Evolutionary conservation across 2,329 filamentous ascomycete genomes (phyloP), one percentile per base, ranked within the genome.

Genomic region (Verticillium isaacii): DNA sequence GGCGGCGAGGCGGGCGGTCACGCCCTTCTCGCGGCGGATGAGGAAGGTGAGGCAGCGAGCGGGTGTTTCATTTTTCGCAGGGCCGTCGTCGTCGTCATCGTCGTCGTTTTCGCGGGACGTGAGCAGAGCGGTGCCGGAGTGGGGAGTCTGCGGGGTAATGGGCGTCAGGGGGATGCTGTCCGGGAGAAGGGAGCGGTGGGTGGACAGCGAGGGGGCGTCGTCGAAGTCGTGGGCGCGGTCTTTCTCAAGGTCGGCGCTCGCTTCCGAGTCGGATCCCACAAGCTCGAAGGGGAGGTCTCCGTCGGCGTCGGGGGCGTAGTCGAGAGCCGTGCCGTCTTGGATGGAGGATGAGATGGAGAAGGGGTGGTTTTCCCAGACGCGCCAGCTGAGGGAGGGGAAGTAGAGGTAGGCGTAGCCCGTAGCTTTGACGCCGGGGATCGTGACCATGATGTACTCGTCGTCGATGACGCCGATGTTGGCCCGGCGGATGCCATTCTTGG

Each of bases 391-490:
- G 1, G 61, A 61, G 1, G 61, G 63, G 5, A 64, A 64, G 36
- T 60, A 56, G 6, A 68, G 64, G 15, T 65, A 66, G 2, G 66
- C 57, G 1, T 67, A 64, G 1, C 65, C 66, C 0, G 58, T 39
- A 5, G 57, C 50, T 3, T 65, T 50, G 29, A 65, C 60, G 4
- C 62, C 63, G 17, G 60, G 52, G 8, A 64, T 41, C 32, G 59
- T 57, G 50, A 64, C 54, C 5, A 59, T 57, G 17, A 63, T 5
- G 39, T 64, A 63, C 14, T 64, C 59, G 5, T 58, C 63, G 9
- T 65, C 62, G 7, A 68, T 58, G 11, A 25, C 29, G 7, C 54
- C 60, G 2, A 68, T 41, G 15, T 19, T 64, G 32, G 66, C 66
- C 14, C 37, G 62, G 12, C 32, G 58, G 7, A 65, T 50, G 1